Evolutionary conservation across 768 basidiomycete genomes (phyloP).

Genomic region (Boletus rubroflammeus): DNA sequence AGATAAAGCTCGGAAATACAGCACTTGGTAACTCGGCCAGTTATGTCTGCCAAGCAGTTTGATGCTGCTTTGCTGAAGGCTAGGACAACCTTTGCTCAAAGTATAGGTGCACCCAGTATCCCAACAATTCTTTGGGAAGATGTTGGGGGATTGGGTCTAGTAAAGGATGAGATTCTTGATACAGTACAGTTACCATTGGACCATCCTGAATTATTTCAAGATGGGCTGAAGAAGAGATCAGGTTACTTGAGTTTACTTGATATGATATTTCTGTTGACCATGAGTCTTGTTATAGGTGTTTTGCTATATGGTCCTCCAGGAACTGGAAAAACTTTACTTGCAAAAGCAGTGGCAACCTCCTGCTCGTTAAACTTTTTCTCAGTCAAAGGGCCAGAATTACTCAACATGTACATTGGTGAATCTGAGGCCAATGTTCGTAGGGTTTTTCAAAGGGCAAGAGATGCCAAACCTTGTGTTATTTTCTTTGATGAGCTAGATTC

Average conservation of each 20-base stretch:
- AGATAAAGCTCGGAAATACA: slow-evolving; percentile 1
- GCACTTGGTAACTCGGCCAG: slow-evolving; percentile 9
- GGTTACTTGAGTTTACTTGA: slow-evolving; percentile 42
- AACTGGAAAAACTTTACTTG: slow-evolving; percentile 92
- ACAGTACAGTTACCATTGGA: slow-evolving; percentile 92
- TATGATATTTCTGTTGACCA: background rate
- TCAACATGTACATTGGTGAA: slow-evolving; percentile 99
- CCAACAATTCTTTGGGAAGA: slow-evolving; percentile 97
- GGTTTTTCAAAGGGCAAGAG: slow-evolving; percentile 86
- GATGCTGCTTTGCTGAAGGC: slow-evolving; percentile 67
- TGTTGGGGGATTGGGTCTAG: slow-evolving; percentile 83
- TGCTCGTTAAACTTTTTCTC: slow-evolving; percentile 95
- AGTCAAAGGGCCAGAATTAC: slow-evolving; percentile 92
- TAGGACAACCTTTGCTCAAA: slow-evolving; percentile 78
- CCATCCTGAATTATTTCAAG: slow-evolving; percentile 84
- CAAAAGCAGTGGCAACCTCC: slow-evolving; percentile 94
- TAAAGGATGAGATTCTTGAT: slow-evolving; percentile 92
- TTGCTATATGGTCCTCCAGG: slow-evolving; percentile 93
- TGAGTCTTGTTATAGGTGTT: slow-evolving; percentile 51
- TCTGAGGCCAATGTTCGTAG: slow-evolving; percentile 96
- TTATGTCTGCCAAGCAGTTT: slow-evolving; percentile 57
- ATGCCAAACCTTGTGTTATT: slow-evolving; percentile 91
- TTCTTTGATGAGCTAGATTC: slow-evolving; percentile 98
- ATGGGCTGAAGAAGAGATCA: slow-evolving; percentile 93
- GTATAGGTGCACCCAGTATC: slow-evolving; percentile 95